Percentiles rank a stretch among this genome's conserved stretches.
phyloP scores from a whole-genome alignment of 2,329 filamentous ascomycete genomes.

The Nothophoma quercina region DNA sequence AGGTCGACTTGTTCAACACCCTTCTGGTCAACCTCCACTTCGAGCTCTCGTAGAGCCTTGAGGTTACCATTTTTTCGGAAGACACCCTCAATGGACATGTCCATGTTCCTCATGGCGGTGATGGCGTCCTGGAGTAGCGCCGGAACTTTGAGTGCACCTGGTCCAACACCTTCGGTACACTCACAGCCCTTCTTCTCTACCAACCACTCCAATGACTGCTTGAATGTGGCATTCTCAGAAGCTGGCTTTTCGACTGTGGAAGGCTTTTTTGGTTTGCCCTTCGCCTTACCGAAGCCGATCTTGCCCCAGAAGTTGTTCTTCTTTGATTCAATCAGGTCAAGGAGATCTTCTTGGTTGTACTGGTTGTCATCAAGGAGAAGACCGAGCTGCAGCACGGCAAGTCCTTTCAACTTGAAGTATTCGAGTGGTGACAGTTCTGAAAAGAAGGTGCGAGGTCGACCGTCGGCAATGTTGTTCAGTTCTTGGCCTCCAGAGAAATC shows the following conservation, averaged over 20 bases:
- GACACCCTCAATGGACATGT: slow-evolving; percentile 97
- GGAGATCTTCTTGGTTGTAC: slow-evolving; percentile 91
- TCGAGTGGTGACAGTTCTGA: slow-evolving; percentile 94
- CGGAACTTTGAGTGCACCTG: slow-evolving; percentile 87
- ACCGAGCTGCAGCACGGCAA: slow-evolving; percentile 94
- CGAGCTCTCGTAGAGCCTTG: slow-evolving; percentile 85
- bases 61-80: slow-evolving; percentile 99
- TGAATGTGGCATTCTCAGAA: slow-evolving; percentile 81
- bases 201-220: slow-evolving; percentile 84
- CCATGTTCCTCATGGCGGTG: slow-evolving; percentile 96
- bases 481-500: slow-evolving; percentile 66
- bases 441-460: slow-evolving; percentile 80
- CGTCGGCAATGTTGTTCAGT: slow-evolving; percentile 59
- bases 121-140: slow-evolving; percentile 95
- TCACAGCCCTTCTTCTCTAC: slow-evolving; percentile 94
- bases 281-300: slow-evolving; percentile 92
- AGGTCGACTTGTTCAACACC: slow-evolving; percentile 87
- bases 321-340: slow-evolving; percentile 90
- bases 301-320: slow-evolving; percentile 98
- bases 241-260: slow-evolving; percentile 43
- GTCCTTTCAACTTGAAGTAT: slow-evolving; percentile 95
- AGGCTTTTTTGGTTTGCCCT: slow-evolving; percentile 79
- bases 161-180: slow-evolving; percentile 95
- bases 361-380: slow-evolving; percentile 88
- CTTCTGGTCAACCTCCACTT: slow-evolving; percentile 84